Conservation (phyloP, 2,329 filamentous ascomycete species). For the Sphaerulina vaccinii region DNA sequence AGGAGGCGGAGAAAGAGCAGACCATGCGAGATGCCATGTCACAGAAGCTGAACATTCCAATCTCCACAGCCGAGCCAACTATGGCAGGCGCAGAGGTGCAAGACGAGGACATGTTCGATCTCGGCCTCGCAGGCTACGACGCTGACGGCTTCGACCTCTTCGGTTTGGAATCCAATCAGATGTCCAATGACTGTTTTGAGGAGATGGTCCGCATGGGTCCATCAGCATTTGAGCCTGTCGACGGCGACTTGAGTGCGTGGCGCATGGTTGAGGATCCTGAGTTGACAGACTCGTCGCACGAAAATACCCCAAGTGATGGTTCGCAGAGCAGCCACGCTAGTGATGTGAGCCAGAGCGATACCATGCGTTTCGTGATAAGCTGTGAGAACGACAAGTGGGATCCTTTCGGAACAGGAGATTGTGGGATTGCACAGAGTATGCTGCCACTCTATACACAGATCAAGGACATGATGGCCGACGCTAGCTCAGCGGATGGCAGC, state of each 20-base stretch:
- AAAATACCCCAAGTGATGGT: constrained; percentile 31
- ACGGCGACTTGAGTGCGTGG: constrained; percentile 11
- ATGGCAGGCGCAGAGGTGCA: constrained; percentile 1
- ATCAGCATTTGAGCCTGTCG: constrained; percentile 1
- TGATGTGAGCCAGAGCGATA: constrained; percentile 41
- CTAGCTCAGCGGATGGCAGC: constrained; percentile 15
- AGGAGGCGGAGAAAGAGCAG: constrained; percentile 27
- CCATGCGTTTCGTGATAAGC: constrained; percentile 22
- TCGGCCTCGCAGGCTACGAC: constrained; percentile 5
- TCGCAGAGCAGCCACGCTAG: constrained; percentile 41
- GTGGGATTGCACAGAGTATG: constrained; percentile 21
- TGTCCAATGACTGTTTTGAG: constrained; percentile 7
- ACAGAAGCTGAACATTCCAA: constrained; percentile 29
- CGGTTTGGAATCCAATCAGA: constrained; percentile 9
- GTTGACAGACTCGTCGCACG: constrained; percentile 19
- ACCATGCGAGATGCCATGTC: constrained; percentile 34
- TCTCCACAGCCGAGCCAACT: constrained; percentile 3
- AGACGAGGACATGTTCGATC: constrained; percentile 15
- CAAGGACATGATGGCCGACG: constrained; percentile 24
- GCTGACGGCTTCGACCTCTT: constrained; percentile 1
- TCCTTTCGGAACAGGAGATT: constrained; percentile 18
- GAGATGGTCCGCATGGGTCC: constrained; percentile 4
- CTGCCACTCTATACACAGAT: constrained; percentile 26
- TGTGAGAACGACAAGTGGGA: constrained; percentile 22
- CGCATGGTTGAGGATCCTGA: constrained; percentile 1